Base-by-base conservation (phyloP, 73 alveolate genomes). In the Paramecium sonneborni region DNA sequence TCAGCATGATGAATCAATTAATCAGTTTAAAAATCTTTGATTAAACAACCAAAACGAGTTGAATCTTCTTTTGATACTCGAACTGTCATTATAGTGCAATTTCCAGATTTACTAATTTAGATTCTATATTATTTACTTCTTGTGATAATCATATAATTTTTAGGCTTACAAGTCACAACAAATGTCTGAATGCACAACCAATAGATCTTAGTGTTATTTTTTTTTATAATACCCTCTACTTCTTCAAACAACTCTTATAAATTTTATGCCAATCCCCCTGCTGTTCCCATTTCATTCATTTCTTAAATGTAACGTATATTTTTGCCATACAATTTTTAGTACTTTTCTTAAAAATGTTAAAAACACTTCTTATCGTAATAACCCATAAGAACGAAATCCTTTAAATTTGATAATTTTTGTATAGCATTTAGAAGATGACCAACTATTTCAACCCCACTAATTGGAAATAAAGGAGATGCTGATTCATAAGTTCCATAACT, bases 131-230 rank as follows among this genome's bases (percentile, higher is more conserved):
- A 38, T 8, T 20, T 79, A 79, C 90, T 1, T 79, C 28, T 79
- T 79, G 24, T 79, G 90, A 62, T 37, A 79, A 3, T 79, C 74
- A 44, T 79, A 79, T 12, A 79, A 41, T 44, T 79, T 35, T 37
- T 79, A n/a, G 55, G 44, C 37, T 26, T 21, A 20, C 14, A 79
- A 44, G 24, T 79, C 90, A 6, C 90, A 79, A 79, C 76, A 43
- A 23, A 79, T 79, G 21, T 79, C 90, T 30, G 90, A 79, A 79
- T 79, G 90, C 20, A 79, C 43, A n/a, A 79, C 90, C 90, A 79
- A 79, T 23, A 79, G 55, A 79, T 79, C 90, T 79, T 26, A 24
- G 30, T 12, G 30, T 9, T 24, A 41, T 43, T 43, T 30, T 26
- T 18, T 15, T 37, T 43, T 24, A 23, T 43, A 11, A 44, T 79